Conservation (phyloP, 441 rosid species). For the Sinapis alba region DNA sequence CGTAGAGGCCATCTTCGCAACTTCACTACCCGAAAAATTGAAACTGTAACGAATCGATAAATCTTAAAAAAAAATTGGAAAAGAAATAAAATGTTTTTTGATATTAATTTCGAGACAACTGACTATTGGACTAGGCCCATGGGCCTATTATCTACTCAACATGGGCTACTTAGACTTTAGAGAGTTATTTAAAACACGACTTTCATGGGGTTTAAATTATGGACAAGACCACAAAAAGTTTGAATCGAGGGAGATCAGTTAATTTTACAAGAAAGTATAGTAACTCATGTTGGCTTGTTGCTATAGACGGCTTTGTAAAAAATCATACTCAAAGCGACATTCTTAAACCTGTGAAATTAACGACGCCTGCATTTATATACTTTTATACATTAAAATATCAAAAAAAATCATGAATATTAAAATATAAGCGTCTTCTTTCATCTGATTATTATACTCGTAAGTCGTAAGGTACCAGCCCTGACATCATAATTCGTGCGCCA, state of each 20-base stretch:
- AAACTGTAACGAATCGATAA: constrained; percentile 6
- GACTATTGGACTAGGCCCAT: too few relatives aligned
- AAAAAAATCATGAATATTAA: background rate
- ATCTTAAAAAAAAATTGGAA: too few relatives aligned
- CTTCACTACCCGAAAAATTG: background rate
- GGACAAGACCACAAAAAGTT: too few relatives aligned
- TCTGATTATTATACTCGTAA: background rate
- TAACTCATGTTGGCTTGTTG: background rate
- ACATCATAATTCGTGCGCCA: background rate
- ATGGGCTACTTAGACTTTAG: too few relatives aligned
- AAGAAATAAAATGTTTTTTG: too few relatives aligned
- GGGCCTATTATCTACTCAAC: too few relatives aligned
- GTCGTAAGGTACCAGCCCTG: background rate
- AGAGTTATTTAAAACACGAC: too few relatives aligned
- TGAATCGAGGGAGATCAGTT: background rate
- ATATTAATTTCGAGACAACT: too few relatives aligned
- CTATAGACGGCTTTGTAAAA: background rate
- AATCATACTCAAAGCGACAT: background rate
- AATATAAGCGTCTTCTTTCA: background rate
- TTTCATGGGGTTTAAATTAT: too few relatives aligned
- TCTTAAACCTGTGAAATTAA: background rate
- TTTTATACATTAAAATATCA: background rate
- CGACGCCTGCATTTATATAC: background rate
- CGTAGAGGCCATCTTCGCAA: constrained; percentile 50
- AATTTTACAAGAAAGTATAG: background rate